Conservation (phyloP, 495 filamentous ascomycete species). For the Penicillium ochrochloron region DNA sequence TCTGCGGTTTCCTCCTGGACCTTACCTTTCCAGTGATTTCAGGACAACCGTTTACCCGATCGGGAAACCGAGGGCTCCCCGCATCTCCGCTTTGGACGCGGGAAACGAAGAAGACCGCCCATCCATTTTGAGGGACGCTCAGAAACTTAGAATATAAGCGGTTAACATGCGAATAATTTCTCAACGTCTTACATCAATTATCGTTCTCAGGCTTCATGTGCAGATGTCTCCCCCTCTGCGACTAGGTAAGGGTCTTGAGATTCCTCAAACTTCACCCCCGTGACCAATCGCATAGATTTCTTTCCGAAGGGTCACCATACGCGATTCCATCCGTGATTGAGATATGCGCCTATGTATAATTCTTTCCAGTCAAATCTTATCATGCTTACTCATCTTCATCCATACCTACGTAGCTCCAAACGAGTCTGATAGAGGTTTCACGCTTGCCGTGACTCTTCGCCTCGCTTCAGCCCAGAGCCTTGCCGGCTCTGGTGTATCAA, state of each 20-base stretch:
- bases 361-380: neutral
- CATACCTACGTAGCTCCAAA: too few relatives aligned
- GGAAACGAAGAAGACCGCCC: neutral
- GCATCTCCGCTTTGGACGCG: slow-evolving; percentile 3
- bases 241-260: neutral
- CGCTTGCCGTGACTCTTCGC: neutral
- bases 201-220: neutral
- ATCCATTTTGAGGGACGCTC: neutral
- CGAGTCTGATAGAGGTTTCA: too few relatives aligned
- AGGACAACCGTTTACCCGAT: neutral
- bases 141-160: neutral
- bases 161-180: neutral
- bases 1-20: neutral
- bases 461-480: neutral
- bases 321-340: neutral
- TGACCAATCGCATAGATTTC: neutral
- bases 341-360: neutral
- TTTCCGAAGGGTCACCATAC: neutral
- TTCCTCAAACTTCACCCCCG: neutral
- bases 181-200: neutral
- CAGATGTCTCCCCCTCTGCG: too few relatives aligned
- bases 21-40: neutral
- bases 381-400: neutral
- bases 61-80: neutral
- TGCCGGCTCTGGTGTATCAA: neutral